These are phyloP conservation scores for Saturnispora hagleri DNA, from an alignment of 805 yeast genomes.

Conservation along the genomic window DNA sequence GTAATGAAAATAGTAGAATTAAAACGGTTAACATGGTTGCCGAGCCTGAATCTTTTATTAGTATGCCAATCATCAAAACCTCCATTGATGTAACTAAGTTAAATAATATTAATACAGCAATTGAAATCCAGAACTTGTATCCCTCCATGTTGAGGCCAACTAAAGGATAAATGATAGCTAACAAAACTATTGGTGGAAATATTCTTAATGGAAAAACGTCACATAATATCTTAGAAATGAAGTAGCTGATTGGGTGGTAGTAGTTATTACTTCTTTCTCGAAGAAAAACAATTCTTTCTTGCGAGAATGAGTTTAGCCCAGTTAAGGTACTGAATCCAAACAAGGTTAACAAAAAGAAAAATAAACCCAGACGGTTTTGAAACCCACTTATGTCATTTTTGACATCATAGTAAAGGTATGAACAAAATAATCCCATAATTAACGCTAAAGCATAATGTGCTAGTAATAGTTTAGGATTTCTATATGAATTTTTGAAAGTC, in stretches of 20 bases:
- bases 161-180: constrained; percentile 78
- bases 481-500: constrained; percentile 83
- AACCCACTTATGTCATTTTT: constrained; percentile 90
- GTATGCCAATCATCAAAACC: constrained; percentile 77
- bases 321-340: constrained; percentile 94
- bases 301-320: constrained; percentile 80
- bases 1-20: constrained; percentile 69
- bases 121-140: constrained; percentile 61
- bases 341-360: constrained; percentile 81
- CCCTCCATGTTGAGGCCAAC: constrained; percentile 79
- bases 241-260: constrained; percentile 81
- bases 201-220: constrained; percentile 89
- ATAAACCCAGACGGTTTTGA: constrained; percentile 89
- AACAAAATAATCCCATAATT: constrained; percentile 74
- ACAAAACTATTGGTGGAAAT: constrained; percentile 80
- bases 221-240: constrained; percentile 74
- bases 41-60: constrained; percentile 82
- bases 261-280: constrained; percentile 93
- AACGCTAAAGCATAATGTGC: constrained; percentile 77
- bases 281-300: constrained; percentile 80
- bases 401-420: constrained; percentile 73
- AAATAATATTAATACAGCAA: constrained; percentile 66
- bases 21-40: constrained; percentile 85
- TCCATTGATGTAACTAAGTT: constrained; percentile 81
- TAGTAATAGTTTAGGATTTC: constrained; percentile 82